Evolutionary conservation across 2,329 filamentous ascomycete species (phyloP).

Genomic region (Penicillium sp.): DNA sequence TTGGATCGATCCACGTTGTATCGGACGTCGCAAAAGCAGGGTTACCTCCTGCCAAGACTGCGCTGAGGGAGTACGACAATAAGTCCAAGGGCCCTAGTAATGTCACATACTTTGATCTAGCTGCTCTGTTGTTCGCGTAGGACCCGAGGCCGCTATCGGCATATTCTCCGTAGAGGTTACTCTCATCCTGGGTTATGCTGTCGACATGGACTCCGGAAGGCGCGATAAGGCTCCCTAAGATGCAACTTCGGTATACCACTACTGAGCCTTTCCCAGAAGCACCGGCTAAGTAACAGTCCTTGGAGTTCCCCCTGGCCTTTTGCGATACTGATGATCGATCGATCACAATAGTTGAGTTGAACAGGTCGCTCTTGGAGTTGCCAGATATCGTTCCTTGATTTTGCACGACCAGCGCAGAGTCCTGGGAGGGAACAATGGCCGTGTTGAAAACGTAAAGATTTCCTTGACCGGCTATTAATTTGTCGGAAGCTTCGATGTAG

Average conservation of each 20-base stretch:
- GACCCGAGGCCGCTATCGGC: slow-evolving; percentile 42
- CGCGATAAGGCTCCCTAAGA: slow-evolving; percentile 40
- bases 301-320: slow-evolving; percentile 34
- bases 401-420: slow-evolving; percentile 39
- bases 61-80: slow-evolving; percentile 33
- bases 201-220: slow-evolving; percentile 21
- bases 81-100: slow-evolving; percentile 35
- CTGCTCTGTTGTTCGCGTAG: slow-evolving; percentile 37
- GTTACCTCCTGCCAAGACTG: slow-evolving; percentile 38
- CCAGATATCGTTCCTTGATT: slow-evolving; percentile 34
- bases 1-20: slow-evolving; percentile 39
- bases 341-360: slow-evolving; percentile 43
- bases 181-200: slow-evolving; percentile 34
- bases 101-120: slow-evolving; percentile 36
- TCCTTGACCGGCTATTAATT: slow-evolving; percentile 43
- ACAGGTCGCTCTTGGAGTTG: too few relatives aligned
- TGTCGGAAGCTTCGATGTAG: slow-evolving; percentile 46
- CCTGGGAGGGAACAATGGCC: slow-evolving; percentile 41
- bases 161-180: slow-evolving; percentile 45
- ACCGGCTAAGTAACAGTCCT: slow-evolving; percentile 44
- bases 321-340: slow-evolving; percentile 41
- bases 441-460: slow-evolving; percentile 46
- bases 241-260: slow-evolving; percentile 43
- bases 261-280: slow-evolving; percentile 43
- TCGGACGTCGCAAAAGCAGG: slow-evolving; percentile 33